A percentile compares a stretch with the other conserved stretches of the same genome.
Evolutionary conservation across 805 yeast genomes (phyloP).

Genomic region (Tetrapisispora iriomotensis): DNA sequence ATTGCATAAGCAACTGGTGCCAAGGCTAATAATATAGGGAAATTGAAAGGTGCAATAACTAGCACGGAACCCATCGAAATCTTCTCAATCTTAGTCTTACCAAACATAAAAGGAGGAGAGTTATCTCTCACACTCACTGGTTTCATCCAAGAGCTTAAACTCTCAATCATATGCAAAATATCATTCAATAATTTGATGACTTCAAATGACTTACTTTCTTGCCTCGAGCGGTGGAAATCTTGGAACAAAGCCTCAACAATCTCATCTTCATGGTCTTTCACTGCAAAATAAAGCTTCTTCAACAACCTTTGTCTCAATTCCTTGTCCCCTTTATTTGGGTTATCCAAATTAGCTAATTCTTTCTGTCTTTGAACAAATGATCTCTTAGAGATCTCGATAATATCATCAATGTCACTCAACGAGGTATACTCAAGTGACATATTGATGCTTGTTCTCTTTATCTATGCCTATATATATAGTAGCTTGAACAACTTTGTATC

Average conservation of each 20-base stretch:
- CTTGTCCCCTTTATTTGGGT: slow-evolving; percentile 7
- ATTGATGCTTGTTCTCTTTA: too few relatives aligned
- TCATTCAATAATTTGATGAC: slow-evolving; percentile 42
- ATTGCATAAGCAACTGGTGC: slow-evolving; percentile 69
- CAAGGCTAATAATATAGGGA: slow-evolving; percentile 49
- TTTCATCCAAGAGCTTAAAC: slow-evolving; percentile 51
- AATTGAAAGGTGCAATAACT: slow-evolving; percentile 39
- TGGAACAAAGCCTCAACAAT: slow-evolving; percentile 47
- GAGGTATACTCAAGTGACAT: too few relatives aligned
- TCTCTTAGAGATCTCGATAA: too few relatives aligned
- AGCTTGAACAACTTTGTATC: too few relatives aligned
- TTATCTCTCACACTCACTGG: slow-evolving; percentile 34
- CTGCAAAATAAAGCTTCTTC: slow-evolving; percentile 53
- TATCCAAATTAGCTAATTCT: slow-evolving; percentile 7
- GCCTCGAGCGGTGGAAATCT: slow-evolving; percentile 58
- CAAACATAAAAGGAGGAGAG: slow-evolving; percentile 26
- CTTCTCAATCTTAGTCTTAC: slow-evolving; percentile 31
- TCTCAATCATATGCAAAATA: slow-evolving; percentile 46
- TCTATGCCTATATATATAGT: too few relatives aligned
- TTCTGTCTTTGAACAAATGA: too few relatives aligned
- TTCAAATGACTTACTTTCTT: slow-evolving; percentile 59
- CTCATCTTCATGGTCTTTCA: slow-evolving; percentile 47
- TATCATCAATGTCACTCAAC: too few relatives aligned
- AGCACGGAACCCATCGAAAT: slow-evolving; percentile 57
- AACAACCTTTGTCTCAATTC: slow-evolving; percentile 40